Base-by-base conservation (phyloP, 2,329 filamentous ascomycete genomes). In the Botrytis galanthina region DNA sequence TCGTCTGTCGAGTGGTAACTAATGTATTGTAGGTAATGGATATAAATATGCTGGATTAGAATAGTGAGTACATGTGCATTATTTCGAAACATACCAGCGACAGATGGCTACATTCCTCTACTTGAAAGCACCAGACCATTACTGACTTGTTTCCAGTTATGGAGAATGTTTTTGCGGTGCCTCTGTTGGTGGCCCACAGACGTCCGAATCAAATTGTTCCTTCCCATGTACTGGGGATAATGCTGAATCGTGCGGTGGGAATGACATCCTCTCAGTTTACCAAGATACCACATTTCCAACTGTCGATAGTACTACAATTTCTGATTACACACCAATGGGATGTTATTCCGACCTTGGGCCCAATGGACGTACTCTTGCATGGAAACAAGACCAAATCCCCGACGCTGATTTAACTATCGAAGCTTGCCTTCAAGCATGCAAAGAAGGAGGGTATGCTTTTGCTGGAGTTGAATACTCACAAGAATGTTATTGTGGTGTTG, bases 401-500 rank as follows among this genome's bases (percentile, higher is more conserved):
- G 70, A 75, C 35, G 67, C 74, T 16, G 77, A 77, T 35, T 73
- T 84, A 59, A 83, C 82, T 10, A 78, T 80, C 22, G 76, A 79
- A 46, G 78, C 77, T 29, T 83, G 83, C 68, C 79, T 85, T 74
- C 78, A 78, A 44, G 79, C 81, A 61, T 83, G 84, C 77, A 82
- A 80, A 44, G 78, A 77, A 68, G 78, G 80, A 16, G 78, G 78
- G 10, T 84, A 81, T 73, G 75, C 68, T 10, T 84, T 83, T 75
- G 84, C 83, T 48, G 84, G 83, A 60, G 76, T 83, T 12, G 80
- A 82, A 74, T 80, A 78, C 74, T 81, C 78, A n/a, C 78, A 80
- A 67, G 80, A 84, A 76, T 84, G 83, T 75, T 84, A 83, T 76
- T 86, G 84, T 78, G 81, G 82, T 70, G 80, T 80, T 61, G 80